Percentiles rank a stretch among this genome's conserved stretches.
Conservation (phyloP, 805 yeast genomes). For the Candida nanaspora region DNA sequence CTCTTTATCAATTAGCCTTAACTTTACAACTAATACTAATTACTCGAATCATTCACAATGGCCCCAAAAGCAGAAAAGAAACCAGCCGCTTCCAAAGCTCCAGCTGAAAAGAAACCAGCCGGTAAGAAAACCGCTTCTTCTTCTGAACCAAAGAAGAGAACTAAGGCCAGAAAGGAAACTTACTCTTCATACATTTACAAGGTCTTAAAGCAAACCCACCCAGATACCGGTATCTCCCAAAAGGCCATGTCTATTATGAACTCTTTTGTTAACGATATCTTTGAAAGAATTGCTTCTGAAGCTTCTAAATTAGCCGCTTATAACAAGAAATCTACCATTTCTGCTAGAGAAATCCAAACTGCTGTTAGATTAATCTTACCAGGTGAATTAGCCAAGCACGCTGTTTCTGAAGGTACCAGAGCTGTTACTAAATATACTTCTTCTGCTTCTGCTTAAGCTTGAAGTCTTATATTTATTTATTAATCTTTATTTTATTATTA, state of each 20-base stretch:
- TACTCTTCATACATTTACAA: conserved; percentile 98
- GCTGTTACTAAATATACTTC: conserved; percentile 96
- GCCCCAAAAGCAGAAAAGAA: conserved; percentile 59
- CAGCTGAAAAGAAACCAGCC: conserved; percentile 92
- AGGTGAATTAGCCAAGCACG: conserved; percentile 98
- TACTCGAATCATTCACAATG: conserved; percentile 45
- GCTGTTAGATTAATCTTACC: conserved; percentile 97
- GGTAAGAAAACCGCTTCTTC: conserved; percentile 85
- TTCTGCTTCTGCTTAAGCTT: conserved; percentile 31
- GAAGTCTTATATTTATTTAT: conserved; percentile 4
- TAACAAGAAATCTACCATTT: conserved; percentile 96
- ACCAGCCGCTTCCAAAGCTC: conserved; percentile 95
- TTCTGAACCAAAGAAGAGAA: conserved; percentile 81
- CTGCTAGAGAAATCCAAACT: conserved; percentile 97
- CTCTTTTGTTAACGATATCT: conserved; percentile 96
- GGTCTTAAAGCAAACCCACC: conserved; percentile 97
- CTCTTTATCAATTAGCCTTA: not conserved
- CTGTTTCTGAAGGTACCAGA: conserved; percentile 98
- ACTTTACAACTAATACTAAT: not conserved
- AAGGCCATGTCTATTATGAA: conserved; percentile 98
- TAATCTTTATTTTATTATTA: conserved; percentile 11
- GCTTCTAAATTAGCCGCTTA: conserved; percentile 98
- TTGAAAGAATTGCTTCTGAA: conserved; percentile 96
- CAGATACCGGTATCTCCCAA: conserved; percentile 99
- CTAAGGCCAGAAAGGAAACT: conserved; percentile 95